These are phyloP conservation scores for Cronartium quercuum DNA, from an alignment of 1,284 basidiomycete species.

Conservation along the genomic window DNA sequence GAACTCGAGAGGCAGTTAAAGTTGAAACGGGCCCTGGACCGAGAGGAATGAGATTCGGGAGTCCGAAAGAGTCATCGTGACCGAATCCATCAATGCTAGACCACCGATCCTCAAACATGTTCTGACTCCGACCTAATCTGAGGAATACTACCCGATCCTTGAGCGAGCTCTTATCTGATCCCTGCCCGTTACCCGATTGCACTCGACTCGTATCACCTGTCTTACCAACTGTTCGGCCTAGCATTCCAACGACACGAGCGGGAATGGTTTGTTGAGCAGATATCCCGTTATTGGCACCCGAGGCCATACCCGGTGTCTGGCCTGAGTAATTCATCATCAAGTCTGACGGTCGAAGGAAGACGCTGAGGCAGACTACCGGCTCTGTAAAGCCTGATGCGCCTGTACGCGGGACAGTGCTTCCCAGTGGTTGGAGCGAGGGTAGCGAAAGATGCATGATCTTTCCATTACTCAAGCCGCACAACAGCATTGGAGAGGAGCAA, in stretches of 20 bases:
- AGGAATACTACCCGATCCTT: neutral
- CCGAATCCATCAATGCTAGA: neutral
- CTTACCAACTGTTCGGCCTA: conserved; percentile 11
- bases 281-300: neutral
- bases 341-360: conserved; percentile 3
- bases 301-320: neutral
- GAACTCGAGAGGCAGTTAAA: neutral
- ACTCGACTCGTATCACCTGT: conserved; percentile 10
- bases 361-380: conserved; percentile 5
- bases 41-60: too few species aligned
- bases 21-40: neutral
- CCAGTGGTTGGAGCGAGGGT: conserved; percentile 16
- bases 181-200: neutral
- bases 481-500: neutral
- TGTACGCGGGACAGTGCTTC: conserved; percentile 8
- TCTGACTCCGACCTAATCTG: neutral
- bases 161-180: neutral
- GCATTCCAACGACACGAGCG: conserved; percentile 2
- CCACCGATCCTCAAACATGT: neutral
- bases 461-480: conserved; percentile 28
- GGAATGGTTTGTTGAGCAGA: neutral
- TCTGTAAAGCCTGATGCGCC: neutral
- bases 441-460: conserved; percentile 30
- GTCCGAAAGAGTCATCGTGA: neutral
- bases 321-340: neutral